A percentile compares a stretch with the other conserved stretches of the same genome.
phyloP scores from a whole-genome alignment of 148 eudicot species.

The Selenicereus undatus region DNA sequence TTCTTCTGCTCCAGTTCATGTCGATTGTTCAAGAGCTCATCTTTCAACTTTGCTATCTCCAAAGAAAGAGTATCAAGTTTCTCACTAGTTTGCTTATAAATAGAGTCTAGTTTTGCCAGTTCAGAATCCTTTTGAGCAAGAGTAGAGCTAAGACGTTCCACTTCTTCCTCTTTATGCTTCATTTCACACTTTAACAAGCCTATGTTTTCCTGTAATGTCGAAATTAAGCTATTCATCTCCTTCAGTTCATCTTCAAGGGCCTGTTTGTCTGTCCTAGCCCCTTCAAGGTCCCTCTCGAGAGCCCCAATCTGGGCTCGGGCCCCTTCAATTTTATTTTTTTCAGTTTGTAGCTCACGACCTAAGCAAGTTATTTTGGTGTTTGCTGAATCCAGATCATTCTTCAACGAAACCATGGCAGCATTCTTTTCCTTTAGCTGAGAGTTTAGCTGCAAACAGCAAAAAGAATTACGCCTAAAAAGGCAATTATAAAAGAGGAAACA shows the following conservation, averaged over 20 bases:
- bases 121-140: slow-evolving; percentile 52
- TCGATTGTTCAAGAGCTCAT: slow-evolving; percentile 34
- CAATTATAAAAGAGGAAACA: not conserved
- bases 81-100: slow-evolving; percentile 37
- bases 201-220: slow-evolving; percentile 55
- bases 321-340: slow-evolving; percentile 44
- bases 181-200: slow-evolving; percentile 55
- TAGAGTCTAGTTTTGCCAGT: slow-evolving; percentile 34
- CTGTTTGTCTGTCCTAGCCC: slow-evolving; percentile 42
- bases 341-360: slow-evolving; percentile 49
- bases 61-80: slow-evolving; percentile 40
- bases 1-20: slow-evolving; percentile 53
- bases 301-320: slow-evolving; percentile 38
- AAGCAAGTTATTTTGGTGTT: slow-evolving; percentile 45
- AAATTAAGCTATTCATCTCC: slow-evolving; percentile 53
- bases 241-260: slow-evolving; percentile 55
- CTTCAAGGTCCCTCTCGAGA: slow-evolving; percentile 39
- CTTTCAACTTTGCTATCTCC: slow-evolving; percentile 39
- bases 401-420: slow-evolving; percentile 53
- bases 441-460: slow-evolving; percentile 49
- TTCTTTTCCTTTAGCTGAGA: slow-evolving; percentile 55
- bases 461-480: not conserved
- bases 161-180: slow-evolving; percentile 53
- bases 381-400: slow-evolving; percentile 59
- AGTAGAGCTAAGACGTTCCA: slow-evolving; percentile 40